Evolutionary conservation across 2,329 filamentous ascomycete genomes (phyloP).

Genomic region (Verruconis gallopava): DNA sequence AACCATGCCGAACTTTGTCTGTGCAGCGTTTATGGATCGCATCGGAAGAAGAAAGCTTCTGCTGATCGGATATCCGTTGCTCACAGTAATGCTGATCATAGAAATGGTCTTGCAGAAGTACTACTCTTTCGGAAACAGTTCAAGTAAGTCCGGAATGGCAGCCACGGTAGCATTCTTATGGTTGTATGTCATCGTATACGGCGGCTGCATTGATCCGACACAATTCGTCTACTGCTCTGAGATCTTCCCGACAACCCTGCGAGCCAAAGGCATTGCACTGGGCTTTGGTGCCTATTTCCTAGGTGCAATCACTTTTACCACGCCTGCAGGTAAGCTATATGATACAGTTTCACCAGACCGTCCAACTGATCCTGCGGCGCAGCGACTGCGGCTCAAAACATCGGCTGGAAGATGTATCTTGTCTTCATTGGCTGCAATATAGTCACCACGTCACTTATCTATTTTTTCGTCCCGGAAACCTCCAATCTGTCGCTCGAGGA

Average conservation of each 20-base stretch:
- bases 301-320: background rate
- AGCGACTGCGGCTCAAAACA: background rate
- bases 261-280: constrained; percentile 1
- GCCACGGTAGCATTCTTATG: background rate
- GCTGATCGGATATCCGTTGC: background rate
- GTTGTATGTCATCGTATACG: constrained; percentile 1
- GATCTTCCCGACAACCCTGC: constrained; percentile 3
- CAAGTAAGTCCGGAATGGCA: background rate
- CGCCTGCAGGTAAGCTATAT: no score
- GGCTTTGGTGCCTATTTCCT: background rate
- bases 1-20: background rate
- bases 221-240: background rate
- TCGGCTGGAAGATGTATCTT: constrained; percentile 41
- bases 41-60: background rate
- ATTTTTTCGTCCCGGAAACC: constrained; percentile 41
- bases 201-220: background rate
- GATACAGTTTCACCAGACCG: no score
- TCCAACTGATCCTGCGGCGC: no score
- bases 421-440: constrained; percentile 42
- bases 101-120: background rate
- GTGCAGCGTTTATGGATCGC: background rate
- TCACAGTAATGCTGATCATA: background rate
- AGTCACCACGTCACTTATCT: constrained; percentile 33
- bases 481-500: constrained; percentile 43
- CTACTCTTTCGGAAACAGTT: background rate